Percentiles rank a stretch among this genome's conserved stretches.
These are phyloP conservation scores for Xanthoconium stramineum DNA, from an alignment of 768 basidiomycete species.

Conservation along the genomic window DNA sequence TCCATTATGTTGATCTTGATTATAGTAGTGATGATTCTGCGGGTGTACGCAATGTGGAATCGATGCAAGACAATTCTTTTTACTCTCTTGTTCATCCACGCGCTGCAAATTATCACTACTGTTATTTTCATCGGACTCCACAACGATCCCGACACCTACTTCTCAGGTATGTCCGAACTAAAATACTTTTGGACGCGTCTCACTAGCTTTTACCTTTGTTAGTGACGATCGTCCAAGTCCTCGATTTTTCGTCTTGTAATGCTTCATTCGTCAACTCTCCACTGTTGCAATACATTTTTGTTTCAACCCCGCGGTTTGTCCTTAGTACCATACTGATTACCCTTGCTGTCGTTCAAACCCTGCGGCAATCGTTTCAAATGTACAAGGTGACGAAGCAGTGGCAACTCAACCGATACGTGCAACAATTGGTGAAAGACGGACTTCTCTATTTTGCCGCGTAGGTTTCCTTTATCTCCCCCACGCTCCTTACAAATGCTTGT, in stretches of 20 bases:
- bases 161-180: not conserved
- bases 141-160: not conserved
- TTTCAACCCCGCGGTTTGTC: not conserved
- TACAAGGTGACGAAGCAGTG: conserved; percentile 7
- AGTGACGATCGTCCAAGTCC: not conserved
- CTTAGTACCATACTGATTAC: not conserved
- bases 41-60: conserved; percentile 3
- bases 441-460: conserved; percentile 11
- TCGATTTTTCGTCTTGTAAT: not conserved
- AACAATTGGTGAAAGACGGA: conserved; percentile 3
- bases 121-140: not conserved
- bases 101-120: not conserved
- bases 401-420: conserved; percentile 8
- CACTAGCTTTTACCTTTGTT: not conserved
- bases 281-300: not conserved
- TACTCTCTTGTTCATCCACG: not conserved
- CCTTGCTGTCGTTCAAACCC: not conserved
- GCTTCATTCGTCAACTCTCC: not conserved
- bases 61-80: not conserved
- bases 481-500: too few relatives aligned
- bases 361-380: not conserved
- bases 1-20: not conserved
- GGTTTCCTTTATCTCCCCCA: not conserved
- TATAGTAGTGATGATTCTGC: conserved; percentile 2
- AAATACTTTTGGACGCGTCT: not conserved